Evolutionary conservation across 1,284 basidiomycete species (phyloP).

Genomic region (Fomitopsis palustris): DNA sequence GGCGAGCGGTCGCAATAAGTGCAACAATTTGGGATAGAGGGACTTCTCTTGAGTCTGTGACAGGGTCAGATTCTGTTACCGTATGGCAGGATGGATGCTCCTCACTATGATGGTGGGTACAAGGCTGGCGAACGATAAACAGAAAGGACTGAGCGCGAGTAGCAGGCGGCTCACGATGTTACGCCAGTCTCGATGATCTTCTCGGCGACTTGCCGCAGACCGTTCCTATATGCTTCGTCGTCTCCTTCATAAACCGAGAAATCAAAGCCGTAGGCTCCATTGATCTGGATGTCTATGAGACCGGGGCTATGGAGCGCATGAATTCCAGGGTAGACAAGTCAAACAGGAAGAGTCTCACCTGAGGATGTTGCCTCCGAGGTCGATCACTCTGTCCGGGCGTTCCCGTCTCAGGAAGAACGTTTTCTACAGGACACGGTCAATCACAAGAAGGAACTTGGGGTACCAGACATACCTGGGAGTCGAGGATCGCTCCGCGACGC

Average conservation of each 20-base stretch:
- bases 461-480: constrained; percentile 55
- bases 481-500: constrained; percentile 61
- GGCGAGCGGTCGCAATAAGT: constrained; percentile 60
- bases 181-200: constrained; percentile 86
- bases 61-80: not conserved
- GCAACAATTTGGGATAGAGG: constrained; percentile 65
- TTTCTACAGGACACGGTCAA: constrained; percentile 33
- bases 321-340: not conserved
- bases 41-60: constrained; percentile 70
- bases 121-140: constrained; percentile 38
- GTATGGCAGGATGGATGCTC: constrained; percentile 9
- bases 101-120: constrained; percentile 77
- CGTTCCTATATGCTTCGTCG: constrained; percentile 64
- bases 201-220: constrained; percentile 67
- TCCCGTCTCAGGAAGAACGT: constrained; percentile 65
- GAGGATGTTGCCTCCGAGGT: constrained; percentile 71
- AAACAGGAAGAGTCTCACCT: constrained; percentile 41
- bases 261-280: constrained; percentile 89
- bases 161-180: constrained; percentile 59
- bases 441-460: not conserved
- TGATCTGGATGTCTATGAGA: constrained; percentile 78
- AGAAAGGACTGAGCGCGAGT: constrained; percentile 6
- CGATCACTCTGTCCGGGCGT: constrained; percentile 59
- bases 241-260: constrained; percentile 78
- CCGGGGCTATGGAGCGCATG: constrained; percentile 54